Evolutionary conservation across 768 basidiomycete genomes (phyloP), one percentile per base, ranked within the genome.

Genomic region (Lactifluus pinguis): DNA sequence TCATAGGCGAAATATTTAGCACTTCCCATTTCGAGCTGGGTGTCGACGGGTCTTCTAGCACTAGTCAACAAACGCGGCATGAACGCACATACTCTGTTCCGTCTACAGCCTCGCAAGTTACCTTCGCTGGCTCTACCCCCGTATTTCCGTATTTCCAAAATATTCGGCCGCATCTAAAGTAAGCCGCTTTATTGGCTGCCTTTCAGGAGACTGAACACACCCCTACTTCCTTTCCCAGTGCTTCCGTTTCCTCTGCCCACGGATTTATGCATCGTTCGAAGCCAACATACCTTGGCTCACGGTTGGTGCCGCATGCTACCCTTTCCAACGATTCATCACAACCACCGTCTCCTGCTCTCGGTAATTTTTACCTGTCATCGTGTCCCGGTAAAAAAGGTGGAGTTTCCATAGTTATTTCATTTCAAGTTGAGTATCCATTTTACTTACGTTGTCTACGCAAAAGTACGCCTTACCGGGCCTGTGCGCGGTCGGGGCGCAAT

Each of bases 321-420:
- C 45, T 13, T 6, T 10, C 57, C 4, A 54, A 36, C 6, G 41
- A 44, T 45, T 36, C 52, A 6, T 19, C 51, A 41, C 55, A 57
- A 4, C 56, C 42, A 34, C 30, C 59, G 11, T 63, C 55, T 39
- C 66, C 61, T 53, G 51, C 53, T 13, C 73, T 95, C 9, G 95
- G 95, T n/a, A 98, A 98, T 71, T 74, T 98, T 21, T 80, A 87
- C 53, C 72, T 98, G 36, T 92, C 89, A 6, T 93, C 90, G 6
- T 98, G 95, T 75, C 95, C 95, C 2, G 95, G 95, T 4, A 98
- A 98, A 73, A 93, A 97, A 79, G 86, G 87, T 86, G 34, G 10
- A 52, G 42, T 34, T 11, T 8, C 36, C 53, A 48, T 52, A 25
- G 29, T 10, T 57, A 15, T 50, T 30, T n/a, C 29, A 6, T 47